Percentiles rank a stretch among this genome's conserved stretches.
These are phyloP conservation scores for Aphanomyces astaci DNA, from an alignment of 352 stramenopile genomes.

Conservation along the genomic window DNA sequence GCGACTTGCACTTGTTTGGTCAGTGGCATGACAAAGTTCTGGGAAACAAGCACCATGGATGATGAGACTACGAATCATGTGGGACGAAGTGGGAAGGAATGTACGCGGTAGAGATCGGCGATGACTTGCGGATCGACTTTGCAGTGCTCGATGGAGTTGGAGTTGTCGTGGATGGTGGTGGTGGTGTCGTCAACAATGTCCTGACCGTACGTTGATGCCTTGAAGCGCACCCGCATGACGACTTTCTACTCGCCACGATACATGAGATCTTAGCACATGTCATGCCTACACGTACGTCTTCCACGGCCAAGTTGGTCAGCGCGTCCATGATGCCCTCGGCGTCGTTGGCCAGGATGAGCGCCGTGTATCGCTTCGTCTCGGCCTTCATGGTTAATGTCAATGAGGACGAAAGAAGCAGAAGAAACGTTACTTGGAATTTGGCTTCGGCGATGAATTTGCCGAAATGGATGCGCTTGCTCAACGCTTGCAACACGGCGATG, in stretches of 20 bases:
- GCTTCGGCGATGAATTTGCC: constrained; percentile 98
- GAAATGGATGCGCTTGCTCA: constrained; percentile 97
- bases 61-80: too few species aligned
- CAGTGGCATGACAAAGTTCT: constrained; percentile 96
- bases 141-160: constrained; percentile 29
- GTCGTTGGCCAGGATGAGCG: constrained; percentile 89
- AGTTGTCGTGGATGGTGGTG: constrained; percentile 18
- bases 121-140: constrained; percentile 97
- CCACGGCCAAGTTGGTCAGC: constrained; percentile 91
- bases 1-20: constrained; percentile 98
- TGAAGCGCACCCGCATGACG: constrained; percentile 89
- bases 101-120: constrained; percentile 89
- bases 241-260: constrained; percentile 46
- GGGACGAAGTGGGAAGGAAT: neutral
- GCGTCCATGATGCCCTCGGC: constrained; percentile 93
- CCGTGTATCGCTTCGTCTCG: constrained; percentile 86
- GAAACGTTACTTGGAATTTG: constrained; percentile 93
- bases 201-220: constrained; percentile 95
- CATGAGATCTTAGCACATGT: neutral
- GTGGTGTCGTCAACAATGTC: constrained; percentile 60
- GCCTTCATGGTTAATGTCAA: constrained; percentile 25
- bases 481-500: constrained; percentile 90
- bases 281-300: constrained; percentile 66
- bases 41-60: too few species aligned
- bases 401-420: too few species aligned